A percentile compares a stretch with the other conserved stretches of the same genome.
Evolutionary conservation across 441 rosid genomes (phyloP).

Genomic region (Populus hybrid): DNA sequence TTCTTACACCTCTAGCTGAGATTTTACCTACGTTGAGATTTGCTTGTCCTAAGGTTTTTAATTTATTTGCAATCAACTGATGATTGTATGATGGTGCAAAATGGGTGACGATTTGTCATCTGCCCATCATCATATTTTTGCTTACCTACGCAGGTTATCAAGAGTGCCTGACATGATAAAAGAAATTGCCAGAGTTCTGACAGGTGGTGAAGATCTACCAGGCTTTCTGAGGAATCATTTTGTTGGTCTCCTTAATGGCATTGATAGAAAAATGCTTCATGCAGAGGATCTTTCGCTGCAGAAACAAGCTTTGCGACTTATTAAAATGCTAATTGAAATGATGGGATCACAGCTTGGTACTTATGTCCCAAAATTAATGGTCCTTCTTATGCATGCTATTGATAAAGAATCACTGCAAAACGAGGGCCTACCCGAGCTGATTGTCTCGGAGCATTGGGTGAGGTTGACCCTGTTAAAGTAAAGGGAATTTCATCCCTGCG

Average conservation of each 20-base stretch:
- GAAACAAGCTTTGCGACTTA: slow-evolving; percentile 91
- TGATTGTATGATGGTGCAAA: slow-evolving; percentile 5
- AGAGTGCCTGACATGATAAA: slow-evolving; percentile 81
- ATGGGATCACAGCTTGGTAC: slow-evolving; percentile 93
- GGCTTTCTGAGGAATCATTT: slow-evolving; percentile 92
- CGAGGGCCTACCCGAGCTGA: slow-evolving; percentile 92
- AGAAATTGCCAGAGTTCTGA: slow-evolving; percentile 80
- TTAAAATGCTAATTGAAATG: slow-evolving; percentile 89
- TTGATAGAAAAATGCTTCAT: slow-evolving; percentile 95
- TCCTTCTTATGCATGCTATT: slow-evolving; percentile 97
- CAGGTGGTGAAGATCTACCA: slow-evolving; percentile 81
- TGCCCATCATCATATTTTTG: slow-evolving; percentile 13
- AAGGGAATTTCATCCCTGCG: slow-evolving; percentile 71
- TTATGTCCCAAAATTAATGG: slow-evolving; percentile 94
- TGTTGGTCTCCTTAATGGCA: slow-evolving; percentile 95
- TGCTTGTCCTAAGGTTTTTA: not conserved
- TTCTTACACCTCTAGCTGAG: not conserved
- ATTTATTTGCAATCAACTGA: not conserved
- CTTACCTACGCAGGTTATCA: slow-evolving; percentile 59
- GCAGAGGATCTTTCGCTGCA: slow-evolving; percentile 71
- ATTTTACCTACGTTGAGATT: not conserved
- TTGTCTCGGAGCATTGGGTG: slow-evolving; percentile 98
- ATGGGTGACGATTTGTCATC: slow-evolving; percentile 8
- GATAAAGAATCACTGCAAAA: slow-evolving; percentile 81
- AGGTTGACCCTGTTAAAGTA: slow-evolving; percentile 98